Percentiles rank a stretch among this genome's conserved stretches.
These are phyloP conservation scores for Candida easanensis DNA, from an alignment of 805 yeast genomes.

Conservation along the genomic window DNA sequence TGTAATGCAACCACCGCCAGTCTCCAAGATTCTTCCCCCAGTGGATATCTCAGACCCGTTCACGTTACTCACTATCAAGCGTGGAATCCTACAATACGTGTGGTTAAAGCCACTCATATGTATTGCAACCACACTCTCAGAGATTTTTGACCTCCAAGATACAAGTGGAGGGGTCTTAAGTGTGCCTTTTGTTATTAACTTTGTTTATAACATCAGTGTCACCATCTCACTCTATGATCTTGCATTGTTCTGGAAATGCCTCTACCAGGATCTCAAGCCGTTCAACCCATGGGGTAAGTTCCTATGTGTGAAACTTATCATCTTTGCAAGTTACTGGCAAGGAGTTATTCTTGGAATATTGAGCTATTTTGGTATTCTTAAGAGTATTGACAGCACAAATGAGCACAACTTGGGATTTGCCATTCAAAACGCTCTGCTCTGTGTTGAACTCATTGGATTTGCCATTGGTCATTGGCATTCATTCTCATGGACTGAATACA, in stretches of 20 bases:
- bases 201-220: slow-evolving; percentile 76
- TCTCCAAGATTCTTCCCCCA: slow-evolving; percentile 47
- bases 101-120: slow-evolving; percentile 91
- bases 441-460: slow-evolving; percentile 81
- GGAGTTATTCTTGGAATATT: slow-evolving; percentile 54
- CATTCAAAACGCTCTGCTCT: slow-evolving; percentile 75
- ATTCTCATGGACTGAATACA: slow-evolving; percentile 74
- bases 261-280: slow-evolving; percentile 71
- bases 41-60: slow-evolving; percentile 86
- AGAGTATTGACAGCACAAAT: slow-evolving; percentile 32
- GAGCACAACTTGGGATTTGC: slow-evolving; percentile 44
- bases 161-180: slow-evolving; percentile 38
- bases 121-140: slow-evolving; percentile 45
- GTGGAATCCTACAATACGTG: slow-evolving; percentile 89
- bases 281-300: slow-evolving; percentile 92
- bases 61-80: slow-evolving; percentile 70
- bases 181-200: slow-evolving; percentile 59
- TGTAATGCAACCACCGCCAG: slow-evolving; percentile 54
- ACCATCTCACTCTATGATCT: slow-evolving; percentile 78
- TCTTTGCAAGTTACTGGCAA: slow-evolving; percentile 99
- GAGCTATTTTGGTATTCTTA: slow-evolving; percentile 44
- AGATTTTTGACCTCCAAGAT: slow-evolving; percentile 47
- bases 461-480: slow-evolving; percentile 88
- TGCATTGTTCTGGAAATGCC: slow-evolving; percentile 90
- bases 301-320: slow-evolving; percentile 86